A percentile compares a stretch with the other conserved stretches of the same genome.
Conservation (phyloP, 257 asterid species). For the Solanum verrucosum region DNA sequence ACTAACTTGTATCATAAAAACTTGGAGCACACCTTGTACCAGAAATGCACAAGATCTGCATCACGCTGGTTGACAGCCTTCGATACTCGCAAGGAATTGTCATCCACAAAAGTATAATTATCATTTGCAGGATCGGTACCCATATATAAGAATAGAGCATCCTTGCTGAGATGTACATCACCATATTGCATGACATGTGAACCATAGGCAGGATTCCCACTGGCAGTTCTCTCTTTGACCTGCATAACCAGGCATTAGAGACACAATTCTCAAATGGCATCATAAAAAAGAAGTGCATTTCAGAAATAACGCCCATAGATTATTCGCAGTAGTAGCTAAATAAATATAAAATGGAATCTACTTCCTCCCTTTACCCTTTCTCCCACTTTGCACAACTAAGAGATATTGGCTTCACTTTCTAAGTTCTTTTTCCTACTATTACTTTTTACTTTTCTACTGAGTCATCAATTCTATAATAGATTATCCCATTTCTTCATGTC, state of each 20-base stretch:
- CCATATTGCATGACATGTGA: constrained; percentile 98
- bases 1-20: not conserved
- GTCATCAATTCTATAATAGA: not conserved
- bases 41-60: constrained; percentile 85
- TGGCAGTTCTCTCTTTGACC: constrained; percentile 76
- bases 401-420: not conserved
- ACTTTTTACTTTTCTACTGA: not conserved
- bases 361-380: not conserved
- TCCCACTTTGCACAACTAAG: not conserved
- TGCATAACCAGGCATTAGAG: constrained; percentile 7
- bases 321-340: not conserved
- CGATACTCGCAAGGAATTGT: constrained; percentile 36
- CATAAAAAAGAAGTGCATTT: not conserved
- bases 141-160: constrained; percentile 47
- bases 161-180: constrained; percentile 39
- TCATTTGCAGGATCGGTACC: constrained; percentile 87
- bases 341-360: not conserved
- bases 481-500: not conserved
- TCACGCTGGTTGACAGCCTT: constrained; percentile 75
- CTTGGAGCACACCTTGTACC: constrained; percentile 64
- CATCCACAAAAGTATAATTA: constrained; percentile 44
- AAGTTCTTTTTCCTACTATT: not conserved
- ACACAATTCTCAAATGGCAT: not conserved
- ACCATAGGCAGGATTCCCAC: constrained; percentile 47
- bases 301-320: not conserved